phyloP scores from a whole-genome alignment of 2,329 filamentous ascomycete species.

The Chaetomium sp. region DNA sequence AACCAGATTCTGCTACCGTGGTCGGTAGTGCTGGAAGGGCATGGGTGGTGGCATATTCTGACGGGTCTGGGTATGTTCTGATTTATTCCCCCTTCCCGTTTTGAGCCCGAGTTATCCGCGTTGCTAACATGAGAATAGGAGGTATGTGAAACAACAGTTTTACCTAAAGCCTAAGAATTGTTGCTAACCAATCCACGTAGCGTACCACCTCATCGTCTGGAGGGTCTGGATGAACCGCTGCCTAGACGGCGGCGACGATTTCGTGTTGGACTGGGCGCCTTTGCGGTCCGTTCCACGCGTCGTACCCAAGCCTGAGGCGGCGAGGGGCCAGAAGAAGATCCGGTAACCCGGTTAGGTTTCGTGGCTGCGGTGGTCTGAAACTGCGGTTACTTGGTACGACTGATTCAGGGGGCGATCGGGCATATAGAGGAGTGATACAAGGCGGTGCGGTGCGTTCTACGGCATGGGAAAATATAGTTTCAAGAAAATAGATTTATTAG shows the following conservation, averaged over 20 bases:
- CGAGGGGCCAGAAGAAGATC: constrained; percentile 23
- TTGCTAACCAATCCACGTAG: constrained; percentile 28
- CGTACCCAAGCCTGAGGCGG: constrained; percentile 25
- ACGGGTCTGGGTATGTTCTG: constrained; percentile 58
- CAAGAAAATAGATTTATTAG: not conserved
- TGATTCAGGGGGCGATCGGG: not conserved
- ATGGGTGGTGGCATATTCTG: constrained; percentile 66
- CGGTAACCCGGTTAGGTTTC: constrained; percentile 13
- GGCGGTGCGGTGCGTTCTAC: not conserved
- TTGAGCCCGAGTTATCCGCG: too few relatives aligned
- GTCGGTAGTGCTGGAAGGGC: constrained; percentile 61
- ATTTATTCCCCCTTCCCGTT: too few relatives aligned
- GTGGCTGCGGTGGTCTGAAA: too few relatives aligned
- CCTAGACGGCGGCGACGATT: constrained; percentile 66
- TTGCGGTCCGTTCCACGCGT: constrained; percentile 49
- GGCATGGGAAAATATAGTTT: too few relatives aligned
- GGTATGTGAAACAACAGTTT: constrained; percentile 18
- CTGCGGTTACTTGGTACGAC: too few relatives aligned
- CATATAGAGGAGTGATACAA: not conserved
- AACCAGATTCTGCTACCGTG: constrained; percentile 67
- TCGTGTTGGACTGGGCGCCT: constrained; percentile 62
- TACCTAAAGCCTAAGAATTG: not conserved
- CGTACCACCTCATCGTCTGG: constrained; percentile 81
- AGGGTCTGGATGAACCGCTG: constrained; percentile 75
- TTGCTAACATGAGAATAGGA: constrained; percentile 23